phyloP scores from a whole-genome alignment of 495 filamentous ascomycete species.

The Haplographium delicatum region DNA sequence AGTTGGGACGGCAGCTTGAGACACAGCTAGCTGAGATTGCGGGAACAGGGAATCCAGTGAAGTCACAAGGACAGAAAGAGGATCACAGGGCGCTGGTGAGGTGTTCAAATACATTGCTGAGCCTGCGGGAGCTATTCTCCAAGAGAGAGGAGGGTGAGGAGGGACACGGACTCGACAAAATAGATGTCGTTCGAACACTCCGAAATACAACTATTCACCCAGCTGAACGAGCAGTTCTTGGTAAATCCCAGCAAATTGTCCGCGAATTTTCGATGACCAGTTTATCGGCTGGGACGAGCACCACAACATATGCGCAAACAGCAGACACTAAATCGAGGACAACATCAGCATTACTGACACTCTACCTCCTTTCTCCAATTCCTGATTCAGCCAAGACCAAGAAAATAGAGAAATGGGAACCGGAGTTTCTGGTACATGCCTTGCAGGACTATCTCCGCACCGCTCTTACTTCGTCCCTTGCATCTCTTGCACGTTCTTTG shows the following conservation, averaged over 20 bases:
- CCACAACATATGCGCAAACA: conserved; percentile 67
- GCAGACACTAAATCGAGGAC: conserved; percentile 71
- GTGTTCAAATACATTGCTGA: conserved; percentile 69
- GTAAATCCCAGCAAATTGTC: conserved; percentile 72
- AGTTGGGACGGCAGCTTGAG: conserved; percentile 81
- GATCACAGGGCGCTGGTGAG: conserved; percentile 74
- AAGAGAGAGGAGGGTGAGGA: conserved; percentile 61
- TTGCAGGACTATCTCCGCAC: conserved; percentile 74
- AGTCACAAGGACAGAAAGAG: conserved; percentile 44
- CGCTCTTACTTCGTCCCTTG: conserved; percentile 67
- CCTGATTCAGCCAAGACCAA: conserved; percentile 27
- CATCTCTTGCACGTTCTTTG: conserved; percentile 66
- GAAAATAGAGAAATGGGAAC: conserved; percentile 50
- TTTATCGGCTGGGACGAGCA: conserved; percentile 26
- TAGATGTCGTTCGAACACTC: conserved; percentile 63
- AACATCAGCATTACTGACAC: conserved; percentile 66
- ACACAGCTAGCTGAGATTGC: conserved; percentile 64
- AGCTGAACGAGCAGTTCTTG: conserved; percentile 61
- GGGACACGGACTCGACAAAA: conserved; percentile 65
- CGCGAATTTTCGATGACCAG: conserved; percentile 75
- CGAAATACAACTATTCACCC: conserved; percentile 61
- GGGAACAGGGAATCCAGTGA: conserved; percentile 36
- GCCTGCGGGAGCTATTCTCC: conserved; percentile 64
- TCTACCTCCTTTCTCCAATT: conserved; percentile 76
- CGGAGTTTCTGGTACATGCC: conserved; percentile 67